Conservation (phyloP, 495 filamentous ascomycete species). For the Daldinia grandis region DNA sequence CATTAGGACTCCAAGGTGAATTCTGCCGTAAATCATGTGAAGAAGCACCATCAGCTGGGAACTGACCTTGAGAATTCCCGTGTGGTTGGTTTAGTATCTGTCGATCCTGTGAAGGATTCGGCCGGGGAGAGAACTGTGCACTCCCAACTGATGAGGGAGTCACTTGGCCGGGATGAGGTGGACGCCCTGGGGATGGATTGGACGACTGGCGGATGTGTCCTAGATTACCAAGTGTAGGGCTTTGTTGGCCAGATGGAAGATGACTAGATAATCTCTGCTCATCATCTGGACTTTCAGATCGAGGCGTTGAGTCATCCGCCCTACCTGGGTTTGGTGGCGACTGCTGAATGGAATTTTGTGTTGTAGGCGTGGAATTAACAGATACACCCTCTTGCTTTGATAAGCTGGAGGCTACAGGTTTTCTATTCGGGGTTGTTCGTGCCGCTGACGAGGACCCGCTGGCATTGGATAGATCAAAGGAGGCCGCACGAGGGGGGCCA, state of each 20-base stretch:
- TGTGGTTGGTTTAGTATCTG: constrained; percentile 4
- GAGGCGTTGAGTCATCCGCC: constrained; percentile 14
- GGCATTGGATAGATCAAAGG: constrained; percentile 17
- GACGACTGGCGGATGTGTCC: constrained; percentile 42
- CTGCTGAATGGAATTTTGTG: neutral
- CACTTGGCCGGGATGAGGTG: constrained; percentile 33
- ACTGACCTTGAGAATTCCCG: constrained; percentile 1
- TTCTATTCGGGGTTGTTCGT: constrained; percentile 40
- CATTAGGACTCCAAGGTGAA: constrained; percentile 25
- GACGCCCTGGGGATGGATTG: constrained; percentile 36
- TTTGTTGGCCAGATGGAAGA: constrained; percentile 40
- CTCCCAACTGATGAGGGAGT: constrained; percentile 16
- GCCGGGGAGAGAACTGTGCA: constrained; percentile 9
- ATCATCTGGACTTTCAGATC: constrained; percentile 24
- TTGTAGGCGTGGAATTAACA: constrained; percentile 14
- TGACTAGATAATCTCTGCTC: constrained; percentile 37
- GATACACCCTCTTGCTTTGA: constrained; percentile 25
- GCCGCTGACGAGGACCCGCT: constrained; percentile 6
- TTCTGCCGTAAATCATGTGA: constrained; percentile 17
- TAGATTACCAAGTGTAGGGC: constrained; percentile 38
- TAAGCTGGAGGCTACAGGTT: constrained; percentile 39
- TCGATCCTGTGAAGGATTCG: constrained; percentile 9
- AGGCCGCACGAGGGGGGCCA: constrained; percentile 23
- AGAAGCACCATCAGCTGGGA: constrained; percentile 1
- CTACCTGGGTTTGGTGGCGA: neutral